Evolutionary conservation across 2,329 filamentous ascomycete genomes (phyloP), one percentile per base, ranked within the genome.

Genomic region (Pseudogymnoascus sp.): DNA sequence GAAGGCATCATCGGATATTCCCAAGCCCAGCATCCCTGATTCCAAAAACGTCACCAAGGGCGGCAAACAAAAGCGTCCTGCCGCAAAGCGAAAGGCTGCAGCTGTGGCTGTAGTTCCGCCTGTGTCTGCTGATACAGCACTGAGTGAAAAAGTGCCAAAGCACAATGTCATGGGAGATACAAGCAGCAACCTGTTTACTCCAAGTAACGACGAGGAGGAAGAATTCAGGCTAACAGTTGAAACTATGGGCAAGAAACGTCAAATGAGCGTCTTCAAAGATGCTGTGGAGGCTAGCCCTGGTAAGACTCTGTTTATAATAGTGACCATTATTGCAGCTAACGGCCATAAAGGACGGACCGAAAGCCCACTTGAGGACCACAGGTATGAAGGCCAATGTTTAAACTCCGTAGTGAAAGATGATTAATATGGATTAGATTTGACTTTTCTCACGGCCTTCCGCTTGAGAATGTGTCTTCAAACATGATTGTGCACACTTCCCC

Each of bases 311-410:
- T 50, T 10, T 16, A 35, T 38, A 37, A 44, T 37, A 53, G 7
- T 63, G 8, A 25, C 10, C 5, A 38, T 44, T 21, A 23, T 18
- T 42, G 37, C 42, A 53, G 28, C 62, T 68, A 64, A 66, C 33
- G 35, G 23, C 44, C 16, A 3, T 28, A 40, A 25, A 70, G 68
- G 65, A 23, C 67, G 68, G 47, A 73, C 69, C 12, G 71, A 74
- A 61, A 72, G 67, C 59, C 69, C 71, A 10, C 65, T 73, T 28
- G 71, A 73, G 61, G 70, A 73, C 28, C 69, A 70, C 59, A 62
- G 66, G 65, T 72, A 67, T 61, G 66, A 63, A 23, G 33, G 25
- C 38, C n/a, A 50, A 14, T 28, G 28, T 38, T 11, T 33, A 4
- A 47, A 38, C 6, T 37, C 35, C 18, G 40, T 63, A 42, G 62